Evolutionary conservation across 345 rosid genomes (phyloP).

Genomic region (Hirschfeldia incana): DNA sequence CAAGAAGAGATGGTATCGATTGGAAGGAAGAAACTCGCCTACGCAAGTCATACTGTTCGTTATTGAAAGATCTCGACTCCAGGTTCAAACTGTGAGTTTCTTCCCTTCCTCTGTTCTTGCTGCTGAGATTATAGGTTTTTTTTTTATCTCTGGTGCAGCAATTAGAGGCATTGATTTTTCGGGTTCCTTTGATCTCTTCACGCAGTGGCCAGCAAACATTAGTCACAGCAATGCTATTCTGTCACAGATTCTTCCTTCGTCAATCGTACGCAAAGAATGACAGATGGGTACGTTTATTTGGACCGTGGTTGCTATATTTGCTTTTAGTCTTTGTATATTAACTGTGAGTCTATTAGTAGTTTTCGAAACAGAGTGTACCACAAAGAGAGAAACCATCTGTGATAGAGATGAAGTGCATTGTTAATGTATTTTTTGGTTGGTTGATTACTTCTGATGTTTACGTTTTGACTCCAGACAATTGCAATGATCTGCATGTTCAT

Average conservation of each 20-base stretch:
- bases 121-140: neutral
- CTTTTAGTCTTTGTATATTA: no score
- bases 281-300: constrained; percentile 62
- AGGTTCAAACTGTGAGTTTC: constrained; percentile 71
- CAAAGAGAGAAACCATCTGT: neutral
- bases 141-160: no score
- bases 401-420: neutral
- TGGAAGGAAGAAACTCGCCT: constrained; percentile 70
- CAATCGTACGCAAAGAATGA: constrained; percentile 81
- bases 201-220: neutral
- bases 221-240: neutral
- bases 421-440: no score
- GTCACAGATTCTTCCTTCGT: neutral
- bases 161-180: neutral
- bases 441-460: neutral
- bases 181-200: neutral
- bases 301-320: neutral
- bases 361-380: neutral
- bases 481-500: neutral
- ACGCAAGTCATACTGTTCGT: constrained; percentile 67
- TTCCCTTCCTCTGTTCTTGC: neutral
- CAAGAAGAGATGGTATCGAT: constrained; percentile 62
- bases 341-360: neutral
- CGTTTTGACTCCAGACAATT: neutral
- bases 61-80: neutral